phyloP scores from a whole-genome alignment of 2,329 filamentous ascomycete species.

The Davidsoniella eucalypti region DNA sequence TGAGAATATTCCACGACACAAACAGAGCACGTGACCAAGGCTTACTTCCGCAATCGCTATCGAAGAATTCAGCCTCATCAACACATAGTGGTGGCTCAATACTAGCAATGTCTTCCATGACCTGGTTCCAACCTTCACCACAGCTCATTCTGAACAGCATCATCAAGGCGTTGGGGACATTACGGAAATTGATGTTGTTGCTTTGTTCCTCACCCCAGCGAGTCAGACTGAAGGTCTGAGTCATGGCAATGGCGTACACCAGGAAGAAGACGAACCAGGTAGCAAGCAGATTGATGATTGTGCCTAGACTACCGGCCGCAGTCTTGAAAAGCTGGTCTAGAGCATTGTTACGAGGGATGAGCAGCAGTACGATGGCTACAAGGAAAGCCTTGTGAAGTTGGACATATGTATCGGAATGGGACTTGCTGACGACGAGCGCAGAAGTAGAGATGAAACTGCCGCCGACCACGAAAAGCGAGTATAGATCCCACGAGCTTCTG shows the following conservation, averaged over 20 bases:
- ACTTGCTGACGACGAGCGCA: constrained; percentile 52
- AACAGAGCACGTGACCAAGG: constrained; percentile 81
- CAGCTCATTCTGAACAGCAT: constrained; percentile 84
- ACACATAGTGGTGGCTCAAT: constrained; percentile 73
- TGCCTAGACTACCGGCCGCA: constrained; percentile 77
- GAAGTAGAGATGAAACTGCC: constrained; percentile 67
- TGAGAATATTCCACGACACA: constrained; percentile 95
- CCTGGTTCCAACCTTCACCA: constrained; percentile 88
- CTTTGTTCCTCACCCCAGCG: constrained; percentile 60
- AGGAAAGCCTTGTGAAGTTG: constrained; percentile 89
- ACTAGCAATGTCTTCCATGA: constrained; percentile 89
- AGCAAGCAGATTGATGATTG: constrained; percentile 79
- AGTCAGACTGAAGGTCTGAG: constrained; percentile 88
- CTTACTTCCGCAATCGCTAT: constrained; percentile 83
- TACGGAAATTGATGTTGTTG: constrained; percentile 80
- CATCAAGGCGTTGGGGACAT: constrained; percentile 83
- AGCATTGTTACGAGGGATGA: constrained; percentile 93
- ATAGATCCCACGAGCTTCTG: constrained; percentile 89
- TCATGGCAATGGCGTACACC: constrained; percentile 90
- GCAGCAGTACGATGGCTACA: constrained; percentile 70
- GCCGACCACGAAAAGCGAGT: constrained; percentile 61
- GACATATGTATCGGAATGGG: constrained; percentile 44
- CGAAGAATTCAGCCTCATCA: constrained; percentile 51
- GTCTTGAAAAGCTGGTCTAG: constrained; percentile 98
- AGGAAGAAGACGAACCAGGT: constrained; percentile 97